These are phyloP conservation scores for Marasmius tenuissimus DNA, from an alignment of 1,284 basidiomycete species.

Conservation along the genomic window DNA sequence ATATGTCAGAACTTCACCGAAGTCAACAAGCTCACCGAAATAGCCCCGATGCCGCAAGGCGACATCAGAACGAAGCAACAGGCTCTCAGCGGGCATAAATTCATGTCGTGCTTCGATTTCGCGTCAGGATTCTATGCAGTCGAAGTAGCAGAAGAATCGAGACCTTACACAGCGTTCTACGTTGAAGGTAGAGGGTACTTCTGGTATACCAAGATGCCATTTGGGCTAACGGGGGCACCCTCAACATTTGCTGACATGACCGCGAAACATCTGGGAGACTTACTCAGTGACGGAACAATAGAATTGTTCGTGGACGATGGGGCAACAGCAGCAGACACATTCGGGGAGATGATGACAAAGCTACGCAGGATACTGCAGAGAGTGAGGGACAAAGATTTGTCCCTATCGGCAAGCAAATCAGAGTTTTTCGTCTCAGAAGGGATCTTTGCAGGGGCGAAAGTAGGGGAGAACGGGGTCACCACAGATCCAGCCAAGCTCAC, in stretches of 20 bases:
- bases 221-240: too few species aligned
- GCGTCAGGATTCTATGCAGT: constrained; percentile 37
- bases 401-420: constrained; percentile 30
- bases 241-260: constrained; percentile 22
- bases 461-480: constrained; percentile 24
- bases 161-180: neutral
- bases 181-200: too few species aligned
- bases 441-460: constrained; percentile 17
- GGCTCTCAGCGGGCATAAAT: constrained; percentile 28
- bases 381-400: constrained; percentile 23
- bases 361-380: constrained; percentile 20
- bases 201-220: too few species aligned
- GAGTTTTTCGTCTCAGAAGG: constrained; percentile 30
- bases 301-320: constrained; percentile 33
- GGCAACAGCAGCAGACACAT: constrained; percentile 24
- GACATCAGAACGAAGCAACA: constrained; percentile 34
- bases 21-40: constrained; percentile 31
- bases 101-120: constrained; percentile 31
- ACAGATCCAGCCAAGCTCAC: constrained; percentile 33
- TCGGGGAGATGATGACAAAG: constrained; percentile 22
- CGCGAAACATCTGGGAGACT: constrained; percentile 16
- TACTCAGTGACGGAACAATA: constrained; percentile 13
- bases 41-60: constrained; percentile 33
- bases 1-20: constrained; percentile 36
- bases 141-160: neutral